Evolutionary conservation across 2,329 filamentous ascomycete species (phyloP), one percentile per base, ranked within the genome.

Genomic region (Aspergillus eucalypticola): DNA sequence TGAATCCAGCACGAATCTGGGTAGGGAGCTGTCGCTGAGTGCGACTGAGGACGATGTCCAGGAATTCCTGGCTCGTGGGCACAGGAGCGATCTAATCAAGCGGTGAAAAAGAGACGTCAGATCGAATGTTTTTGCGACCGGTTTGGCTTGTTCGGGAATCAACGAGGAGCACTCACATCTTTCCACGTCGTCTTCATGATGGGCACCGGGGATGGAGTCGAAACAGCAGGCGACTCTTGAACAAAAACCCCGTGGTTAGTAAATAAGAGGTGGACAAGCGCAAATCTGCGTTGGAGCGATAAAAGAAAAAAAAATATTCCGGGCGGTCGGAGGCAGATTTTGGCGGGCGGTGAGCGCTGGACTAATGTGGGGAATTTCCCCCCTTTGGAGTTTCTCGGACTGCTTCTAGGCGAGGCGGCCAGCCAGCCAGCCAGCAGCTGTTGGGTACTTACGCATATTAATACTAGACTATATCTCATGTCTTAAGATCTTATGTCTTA

Each of bases 11-110:
- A 71, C 95, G 88, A 75, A 99, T 98, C 82, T 97, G 92, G 52
- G 92, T 99, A 13, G 95, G 95, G 65, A 99, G 83, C 64, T 94
- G 89, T 74, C 94, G 86, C 84, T 98, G 94, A 4, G 92, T 97
- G 69, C 95, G 85, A 73, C 91, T 96, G 71, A 99, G 86, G 67
- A 98, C 93, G 76, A 99, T 97, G 79, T 99, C 95, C 71, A 99
- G 85, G 74, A 99, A 98, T 80, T 99, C 95, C 82, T 96, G 90
- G 77, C 89, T 89, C 72, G 91, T 96, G 60, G 94, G 94, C 67
- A 96, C 91, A 67, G 92, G 91, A 64, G 90, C 88, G 70, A 96
- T 96, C 74, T 80, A 69, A 66, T 66, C 64, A 66, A 72, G 68
- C 67, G 69, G 67, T 71, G 65, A 74, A 78, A 76, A 68, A 71